Base-by-base conservation (phyloP, 257 asterid genomes). In the Nicotiana otophora region DNA sequence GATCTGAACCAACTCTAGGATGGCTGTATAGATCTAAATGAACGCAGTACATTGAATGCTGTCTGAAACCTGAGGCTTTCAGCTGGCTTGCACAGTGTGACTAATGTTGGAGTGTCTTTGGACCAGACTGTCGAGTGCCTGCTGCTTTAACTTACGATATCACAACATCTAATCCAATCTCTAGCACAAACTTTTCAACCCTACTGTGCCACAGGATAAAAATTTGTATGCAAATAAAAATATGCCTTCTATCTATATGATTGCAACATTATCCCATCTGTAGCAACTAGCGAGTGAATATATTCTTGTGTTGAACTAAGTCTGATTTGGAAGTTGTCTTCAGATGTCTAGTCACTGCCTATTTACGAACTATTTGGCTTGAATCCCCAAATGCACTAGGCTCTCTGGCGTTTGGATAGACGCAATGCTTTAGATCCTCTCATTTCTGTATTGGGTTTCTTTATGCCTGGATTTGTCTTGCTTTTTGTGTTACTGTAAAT, bases 1-100 rank as follows among this genome's bases (percentile, higher is more conserved):
- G 26, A 74, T 74, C 79, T 74, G 36, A 70, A 70, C 78, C 10
- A 42, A 70, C 33, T 69, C 42, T 74, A 74, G 16, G 39, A 74
- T 51, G 80, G 53, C 46, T 75, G 63, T 75, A 14, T 48, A 26
- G 63, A 28, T 48, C 53, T 33, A 75, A 15, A 75, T 5, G 53
- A 7, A 75, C 7, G 61, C 79, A 72, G 34, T 72, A 23, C 26
- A 23, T 23, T 72, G 79, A 46, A 72, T 72, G 79, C 34, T 66
- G 23, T 30, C 42, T 46, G 61, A 55, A 72, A 72, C 39, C 79
- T 72, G 23, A 20, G 61, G 23, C 79, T 72, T 23, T 46, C 36
- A 72, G 14, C 58, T 46, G 79, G 61, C 79, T 53, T 15, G 20
- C 78, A n/a, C 58, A 12, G 33, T 20, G 48, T 66, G 74, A 66